Conservation (phyloP, 805 yeast genomes). For the Wickerhamiella siamensis region DNA sequence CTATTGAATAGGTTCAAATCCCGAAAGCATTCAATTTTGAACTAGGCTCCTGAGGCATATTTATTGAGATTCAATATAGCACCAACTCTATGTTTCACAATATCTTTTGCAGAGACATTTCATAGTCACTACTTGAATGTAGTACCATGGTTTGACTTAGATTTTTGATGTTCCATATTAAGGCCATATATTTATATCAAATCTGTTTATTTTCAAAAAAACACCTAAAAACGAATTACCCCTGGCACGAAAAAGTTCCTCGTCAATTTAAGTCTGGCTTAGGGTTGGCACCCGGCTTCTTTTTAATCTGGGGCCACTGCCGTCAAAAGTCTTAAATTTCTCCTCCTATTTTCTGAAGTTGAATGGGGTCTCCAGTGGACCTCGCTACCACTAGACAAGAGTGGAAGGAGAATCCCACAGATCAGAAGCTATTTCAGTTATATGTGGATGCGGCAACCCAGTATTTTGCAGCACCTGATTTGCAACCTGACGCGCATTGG, state of each 20-base stretch:
- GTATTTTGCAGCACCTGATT: constrained; percentile 5
- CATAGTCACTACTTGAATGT: not conserved
- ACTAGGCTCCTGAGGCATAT: too few species aligned
- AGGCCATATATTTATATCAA: too few species aligned
- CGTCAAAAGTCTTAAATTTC: not conserved
- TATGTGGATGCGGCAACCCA: constrained; percentile 11
- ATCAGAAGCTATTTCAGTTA: constrained; percentile 3
- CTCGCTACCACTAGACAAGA: constrained; percentile 1
- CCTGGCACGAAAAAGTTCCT: not conserved
- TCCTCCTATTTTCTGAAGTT: too few species aligned
- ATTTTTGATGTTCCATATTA: too few species aligned
- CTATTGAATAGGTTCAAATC: not conserved
- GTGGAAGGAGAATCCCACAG: constrained; percentile 6
- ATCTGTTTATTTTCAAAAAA: too few species aligned
- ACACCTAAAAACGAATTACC: not conserved
- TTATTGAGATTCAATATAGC: too few species aligned
- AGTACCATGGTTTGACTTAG: not conserved
- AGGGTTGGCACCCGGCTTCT: not conserved
- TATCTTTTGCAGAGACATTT: too few species aligned
- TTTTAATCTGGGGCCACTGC: not conserved
- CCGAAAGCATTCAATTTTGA: not conserved
- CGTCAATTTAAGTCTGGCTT: not conserved
- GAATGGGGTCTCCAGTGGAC: too few species aligned
- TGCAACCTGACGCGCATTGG: constrained; percentile 10
- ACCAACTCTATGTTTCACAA: too few species aligned